These are phyloP conservation scores for Lasiosphaeria hispida DNA, from an alignment of 495 filamentous ascomycete species.

Conservation along the genomic window DNA sequence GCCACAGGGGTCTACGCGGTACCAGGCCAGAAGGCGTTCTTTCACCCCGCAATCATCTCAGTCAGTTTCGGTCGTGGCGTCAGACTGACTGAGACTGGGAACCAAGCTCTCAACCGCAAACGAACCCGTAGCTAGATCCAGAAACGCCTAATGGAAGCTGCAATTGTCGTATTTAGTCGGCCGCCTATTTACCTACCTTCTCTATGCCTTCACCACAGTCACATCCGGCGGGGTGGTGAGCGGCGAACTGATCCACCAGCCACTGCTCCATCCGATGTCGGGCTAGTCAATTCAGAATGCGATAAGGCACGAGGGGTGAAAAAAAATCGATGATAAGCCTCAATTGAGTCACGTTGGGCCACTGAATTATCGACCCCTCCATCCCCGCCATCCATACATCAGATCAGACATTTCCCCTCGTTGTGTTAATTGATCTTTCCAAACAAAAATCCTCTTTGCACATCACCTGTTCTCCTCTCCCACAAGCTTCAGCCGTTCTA, in stretches of 20 bases:
- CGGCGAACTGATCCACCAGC: not conserved
- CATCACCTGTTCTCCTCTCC: not conserved
- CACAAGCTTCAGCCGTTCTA: not conserved
- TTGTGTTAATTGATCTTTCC: not conserved
- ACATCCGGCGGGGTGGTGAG: not conserved
- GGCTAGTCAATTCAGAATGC: not conserved
- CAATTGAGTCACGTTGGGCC: constrained; percentile 11
- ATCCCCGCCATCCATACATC: not conserved
- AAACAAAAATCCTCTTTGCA: not conserved
- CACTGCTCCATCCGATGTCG: constrained; percentile 4
- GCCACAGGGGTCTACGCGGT: no score
- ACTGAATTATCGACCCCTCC: constrained; percentile 1
- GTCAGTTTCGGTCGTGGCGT: no score
- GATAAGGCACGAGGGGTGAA: constrained; percentile 1
- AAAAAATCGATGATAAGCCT: constrained; percentile 6
- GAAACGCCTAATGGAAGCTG: no score
- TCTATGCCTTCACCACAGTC: not conserved
- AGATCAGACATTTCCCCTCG: not conserved
- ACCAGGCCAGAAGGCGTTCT: no score
- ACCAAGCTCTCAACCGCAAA: no score
- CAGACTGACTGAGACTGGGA: no score
- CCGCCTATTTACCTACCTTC: not conserved
- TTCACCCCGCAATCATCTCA: no score
- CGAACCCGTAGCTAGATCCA: no score
- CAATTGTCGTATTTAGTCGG: no score